Base-by-base conservation (phyloP, 2,329 filamentous ascomycete genomes). In the Aspergillus aculeatus region DNA sequence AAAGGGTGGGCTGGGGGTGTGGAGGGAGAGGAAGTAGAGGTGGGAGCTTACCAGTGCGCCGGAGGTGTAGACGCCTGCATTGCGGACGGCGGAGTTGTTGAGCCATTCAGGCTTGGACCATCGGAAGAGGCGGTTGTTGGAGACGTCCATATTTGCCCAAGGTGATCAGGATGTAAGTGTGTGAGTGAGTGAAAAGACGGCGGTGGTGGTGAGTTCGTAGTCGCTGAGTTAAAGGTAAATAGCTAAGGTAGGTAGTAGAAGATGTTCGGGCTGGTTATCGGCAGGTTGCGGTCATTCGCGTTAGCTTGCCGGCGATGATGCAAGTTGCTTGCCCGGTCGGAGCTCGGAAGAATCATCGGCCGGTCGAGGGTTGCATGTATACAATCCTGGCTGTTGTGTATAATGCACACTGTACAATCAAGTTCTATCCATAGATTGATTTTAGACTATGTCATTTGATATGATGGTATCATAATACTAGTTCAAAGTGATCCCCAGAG, bases 61-160 rank as follows among this genome's bases (percentile, higher is more conserved):
- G 32, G 87, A 83, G 48, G 81, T 73, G 77, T 89, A 89, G 75
- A 90, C 85, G 74, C 87, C 87, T 66, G 83, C 82, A 55, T 83
- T 88, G 64, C 86, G 80, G 56, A 85, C 82, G 70, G 83, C 84
- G 62, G 85, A 81, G 75, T 83, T 88, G 73, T 87, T 89, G 50
- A 89, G 76, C 84, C 87, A 89, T 73, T 83, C 80, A 3, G 87
- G 87, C 76, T 86, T 86, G 49, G 84, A 82, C 73, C 88, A 89
- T 69, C 86, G 86, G 77, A 88, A 90, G 63, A 89, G 83, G 59
- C 84, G 81, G 72, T 84, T 79, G 66, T 78, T 80, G 35, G 81
- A 79, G 67, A 73, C 72, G 68, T 80, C 75, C 73, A 78, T 77
- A 58, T 41, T 55, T 55, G 29, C 12, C 16, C 4, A 14, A 21